A percentile compares a stretch with the other conserved stretches of the same genome.
These are phyloP conservation scores for Hortiboletus flavorubellus DNA, from an alignment of 768 basidiomycete genomes.

Conservation along the genomic window DNA sequence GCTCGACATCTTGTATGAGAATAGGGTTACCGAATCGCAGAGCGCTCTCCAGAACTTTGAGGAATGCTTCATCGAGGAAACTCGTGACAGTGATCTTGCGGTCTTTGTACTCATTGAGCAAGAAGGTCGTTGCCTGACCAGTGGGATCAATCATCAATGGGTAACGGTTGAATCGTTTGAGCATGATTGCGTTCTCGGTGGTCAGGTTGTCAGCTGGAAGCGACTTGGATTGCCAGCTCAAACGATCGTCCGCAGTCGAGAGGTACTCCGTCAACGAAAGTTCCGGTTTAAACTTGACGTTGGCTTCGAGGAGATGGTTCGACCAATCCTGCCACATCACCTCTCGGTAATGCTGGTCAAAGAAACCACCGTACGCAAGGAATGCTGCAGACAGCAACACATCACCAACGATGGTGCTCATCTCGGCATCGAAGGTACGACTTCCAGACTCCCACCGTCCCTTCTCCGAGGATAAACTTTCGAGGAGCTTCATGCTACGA, in stretches of 20 bases:
- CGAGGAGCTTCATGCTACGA: slow-evolving; percentile 92
- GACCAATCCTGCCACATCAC: slow-evolving; percentile 97
- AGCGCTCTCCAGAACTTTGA: slow-evolving; percentile 98
- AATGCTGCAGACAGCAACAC: slow-evolving; percentile 94
- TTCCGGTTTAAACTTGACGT: slow-evolving; percentile 88
- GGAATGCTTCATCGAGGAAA: slow-evolving; percentile 97
- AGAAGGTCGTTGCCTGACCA: slow-evolving; percentile 92
- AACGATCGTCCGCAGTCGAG: slow-evolving; percentile 93
- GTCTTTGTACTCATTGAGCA: slow-evolving; percentile 92
- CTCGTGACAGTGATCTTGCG: slow-evolving; percentile 98
- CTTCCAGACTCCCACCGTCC: slow-evolving; percentile 93
- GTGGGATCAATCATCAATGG: slow-evolving; percentile 98
- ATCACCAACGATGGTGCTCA: slow-evolving; percentile 98
- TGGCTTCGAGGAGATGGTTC: slow-evolving; percentile 82
- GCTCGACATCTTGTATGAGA: slow-evolving; percentile 96
- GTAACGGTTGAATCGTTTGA: slow-evolving; percentile 96
- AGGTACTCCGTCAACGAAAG: slow-evolving; percentile 93
- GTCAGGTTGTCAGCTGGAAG: slow-evolving; percentile 95
- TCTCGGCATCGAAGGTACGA: slow-evolving; percentile 93
- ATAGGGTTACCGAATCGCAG: slow-evolving; percentile 97
- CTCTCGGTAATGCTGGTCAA: slow-evolving; percentile 97
- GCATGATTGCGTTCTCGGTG: slow-evolving; percentile 99
- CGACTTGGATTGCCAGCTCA: slow-evolving; percentile 93
- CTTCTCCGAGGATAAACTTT: slow-evolving; percentile 92
- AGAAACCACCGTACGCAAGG: slow-evolving; percentile 96